Evolutionary conservation across 208 protist genomes (phyloP), one percentile per base, ranked within the genome.

Genomic region (Acanthamoeba healyi): DNA sequence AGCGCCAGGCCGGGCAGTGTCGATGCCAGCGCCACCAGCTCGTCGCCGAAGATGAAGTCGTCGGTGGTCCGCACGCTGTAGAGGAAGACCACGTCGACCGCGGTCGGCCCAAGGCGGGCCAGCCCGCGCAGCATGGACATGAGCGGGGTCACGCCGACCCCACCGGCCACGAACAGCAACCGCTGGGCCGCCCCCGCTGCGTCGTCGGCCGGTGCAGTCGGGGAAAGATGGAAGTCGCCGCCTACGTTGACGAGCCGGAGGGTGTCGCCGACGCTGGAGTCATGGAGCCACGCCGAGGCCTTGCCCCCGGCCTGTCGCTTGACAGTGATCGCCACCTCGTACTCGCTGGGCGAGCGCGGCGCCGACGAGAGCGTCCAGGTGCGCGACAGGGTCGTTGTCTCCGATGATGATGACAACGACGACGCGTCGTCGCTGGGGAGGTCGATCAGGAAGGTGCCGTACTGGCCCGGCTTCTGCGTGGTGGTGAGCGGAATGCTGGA

Each of bases 71-170:
- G 0, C 1, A 86, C 46, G n/a, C 44, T 61, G 46, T 86, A 86
- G 44, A 86, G 44, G 44, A 86, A 58, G 22, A 32, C 44, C 36
- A 86, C 77, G 38, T 86, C 77, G 26, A 54, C 14, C 42, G 38
- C 29, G 26, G 24, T 54, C 77, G 38, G 38, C 22, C 2, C 1
- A 0, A 12, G 46, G 34, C 22, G 44, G 34, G 22, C 61, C 1
- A 77, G n/a, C 10, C 38, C 86, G 22, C 86, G 44, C 38, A 92
- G 34, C 86, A 92, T 92, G 24, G 86, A 70, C 86, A 92, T 92
- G 38, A 92, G 36, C 15, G 86, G 86, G 15, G 86, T 92, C 38
- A 92, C 44, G 22, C 86, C 86, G 15, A 92, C 86, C 1, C 86
- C 86, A 38, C 86, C 86, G n/a, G 86, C 86, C 15, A 92, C 29